A percentile compares a stretch with the other conserved stretches of the same genome.
These are phyloP conservation scores for Lentinula lateritia DNA, from an alignment of 768 basidiomycete genomes.

Conservation along the genomic window DNA sequence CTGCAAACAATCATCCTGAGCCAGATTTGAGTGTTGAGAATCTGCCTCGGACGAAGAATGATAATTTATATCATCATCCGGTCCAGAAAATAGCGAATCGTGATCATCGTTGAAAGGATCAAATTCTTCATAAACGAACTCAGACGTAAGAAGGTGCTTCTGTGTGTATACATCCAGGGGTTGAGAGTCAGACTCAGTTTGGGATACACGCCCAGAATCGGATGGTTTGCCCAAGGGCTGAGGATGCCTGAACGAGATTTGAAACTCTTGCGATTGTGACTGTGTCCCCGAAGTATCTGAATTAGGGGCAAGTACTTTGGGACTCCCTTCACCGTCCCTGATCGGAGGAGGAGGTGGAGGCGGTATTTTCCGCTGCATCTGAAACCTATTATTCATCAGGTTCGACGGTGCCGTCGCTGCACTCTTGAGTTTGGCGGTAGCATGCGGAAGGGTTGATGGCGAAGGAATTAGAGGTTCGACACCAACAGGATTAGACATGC, in stretches of 20 bases:
- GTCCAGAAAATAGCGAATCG: slow-evolving; percentile 1
- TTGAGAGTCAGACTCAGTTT: not conserved
- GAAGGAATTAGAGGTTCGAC: not conserved
- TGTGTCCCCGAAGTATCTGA: slow-evolving; percentile 7
- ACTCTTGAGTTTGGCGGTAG: not conserved
- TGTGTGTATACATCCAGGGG: not conserved
- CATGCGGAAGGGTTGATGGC: not conserved
- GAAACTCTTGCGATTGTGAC: not conserved
- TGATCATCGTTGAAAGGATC: not conserved
- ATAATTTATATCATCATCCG: not conserved
- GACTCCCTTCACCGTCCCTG: not conserved
- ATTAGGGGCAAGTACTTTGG: not conserved
- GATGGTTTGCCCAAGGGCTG: not conserved
- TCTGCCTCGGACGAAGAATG: not conserved
- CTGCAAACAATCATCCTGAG: not conserved
- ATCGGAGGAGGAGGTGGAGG: not conserved
- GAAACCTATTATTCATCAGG: not conserved
- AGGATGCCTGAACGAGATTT: not conserved
- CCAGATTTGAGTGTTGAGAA: not conserved
- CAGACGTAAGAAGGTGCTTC: not conserved
- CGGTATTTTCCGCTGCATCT: slow-evolving; percentile 2
- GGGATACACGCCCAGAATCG: not conserved
- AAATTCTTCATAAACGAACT: not conserved
- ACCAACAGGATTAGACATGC: not conserved
- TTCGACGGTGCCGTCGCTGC: not conserved